These are phyloP conservation scores for Sporodiniella umbellata DNA, from an alignment of 371 early-diverging fungal genomes.

Conservation along the genomic window DNA sequence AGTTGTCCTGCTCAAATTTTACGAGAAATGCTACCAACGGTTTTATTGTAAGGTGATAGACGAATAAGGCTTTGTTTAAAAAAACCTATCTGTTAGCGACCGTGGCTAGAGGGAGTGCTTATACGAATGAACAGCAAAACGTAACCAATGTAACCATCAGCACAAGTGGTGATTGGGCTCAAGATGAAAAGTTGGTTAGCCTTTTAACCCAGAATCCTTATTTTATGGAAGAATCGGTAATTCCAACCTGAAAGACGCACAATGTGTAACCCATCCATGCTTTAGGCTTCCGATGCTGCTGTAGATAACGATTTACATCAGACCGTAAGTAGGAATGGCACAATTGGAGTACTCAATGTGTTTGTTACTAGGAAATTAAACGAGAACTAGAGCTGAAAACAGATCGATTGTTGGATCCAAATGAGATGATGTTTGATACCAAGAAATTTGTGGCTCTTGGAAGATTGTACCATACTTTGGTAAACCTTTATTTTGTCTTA, in stretches of 20 bases:
- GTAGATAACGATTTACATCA: slow-evolving; percentile 41
- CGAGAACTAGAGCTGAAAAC: slow-evolving; percentile 78
- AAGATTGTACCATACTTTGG: slow-evolving; percentile 78
- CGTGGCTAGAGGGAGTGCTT: slow-evolving; percentile 51
- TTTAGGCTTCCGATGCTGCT: slow-evolving; percentile 30
- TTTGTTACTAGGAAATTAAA: slow-evolving; percentile 59
- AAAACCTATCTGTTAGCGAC: slow-evolving; percentile 30
- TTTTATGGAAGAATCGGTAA: slow-evolving; percentile 48
- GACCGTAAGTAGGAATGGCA: slow-evolving; percentile 25
- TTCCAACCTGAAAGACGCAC: background rate
- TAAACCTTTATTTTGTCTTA: no score
- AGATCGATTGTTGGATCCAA: slow-evolving; percentile 71
- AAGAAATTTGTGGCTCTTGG: slow-evolving; percentile 75
- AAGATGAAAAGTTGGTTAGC: slow-evolving; percentile 66
- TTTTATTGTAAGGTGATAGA: slow-evolving; percentile 57
- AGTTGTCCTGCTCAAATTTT: slow-evolving; percentile 67
- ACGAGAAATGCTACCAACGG: slow-evolving; percentile 70
- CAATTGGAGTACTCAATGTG: background rate
- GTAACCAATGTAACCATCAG: slow-evolving; percentile 38
- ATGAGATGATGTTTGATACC: slow-evolving; percentile 82
- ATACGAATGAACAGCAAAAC: slow-evolving; percentile 33
- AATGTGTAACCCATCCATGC: background rate
- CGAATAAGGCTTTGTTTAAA: background rate
- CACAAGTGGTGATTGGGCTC: slow-evolving; percentile 79
- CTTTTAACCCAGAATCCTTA: slow-evolving; percentile 64